phyloP scores from a whole-genome alignment of 2,329 filamentous ascomycete species.

The Fusarium chaquense region DNA sequence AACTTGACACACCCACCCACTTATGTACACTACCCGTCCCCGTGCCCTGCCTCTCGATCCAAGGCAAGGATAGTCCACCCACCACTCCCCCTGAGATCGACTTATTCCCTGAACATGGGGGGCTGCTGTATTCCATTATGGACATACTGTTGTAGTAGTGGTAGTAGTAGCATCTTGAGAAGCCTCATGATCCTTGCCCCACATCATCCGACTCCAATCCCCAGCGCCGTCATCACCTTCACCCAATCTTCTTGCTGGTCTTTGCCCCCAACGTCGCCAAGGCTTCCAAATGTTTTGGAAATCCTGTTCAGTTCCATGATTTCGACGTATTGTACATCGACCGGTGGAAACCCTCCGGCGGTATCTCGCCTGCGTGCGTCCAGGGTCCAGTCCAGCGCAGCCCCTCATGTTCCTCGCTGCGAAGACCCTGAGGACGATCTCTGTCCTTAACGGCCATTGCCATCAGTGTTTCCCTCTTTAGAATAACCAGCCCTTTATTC shows the following conservation, averaged over 20 bases:
- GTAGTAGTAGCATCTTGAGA: conserved; percentile 39
- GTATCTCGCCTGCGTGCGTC: conserved; percentile 24
- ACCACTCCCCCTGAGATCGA: conserved; percentile 41
- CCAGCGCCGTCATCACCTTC: conserved; percentile 30
- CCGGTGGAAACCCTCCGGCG: conserved; percentile 43
- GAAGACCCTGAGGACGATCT: conserved; percentile 39
- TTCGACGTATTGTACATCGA: neutral
- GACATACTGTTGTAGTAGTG: neutral
- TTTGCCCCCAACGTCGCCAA: conserved; percentile 36
- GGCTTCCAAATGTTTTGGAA: conserved; percentile 3
- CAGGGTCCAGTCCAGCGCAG: conserved; percentile 21
- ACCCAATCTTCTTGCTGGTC: conserved; percentile 9
- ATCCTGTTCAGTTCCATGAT: conserved; percentile 8
- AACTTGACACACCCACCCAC: conserved; percentile 30
- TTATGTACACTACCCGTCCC: conserved; percentile 26
- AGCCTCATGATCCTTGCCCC: conserved; percentile 50
- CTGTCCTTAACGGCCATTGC: conserved; percentile 12
- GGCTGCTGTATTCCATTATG: neutral
- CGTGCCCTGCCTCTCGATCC: conserved; percentile 37
- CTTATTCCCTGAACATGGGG: conserved; percentile 39
- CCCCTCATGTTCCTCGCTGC: conserved; percentile 10
- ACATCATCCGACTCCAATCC: conserved; percentile 47
- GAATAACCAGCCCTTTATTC: neutral
- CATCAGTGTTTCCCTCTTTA: neutral
- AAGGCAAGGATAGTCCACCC: conserved; percentile 31